Evolutionary conservation across 2,329 filamentous ascomycete species (phyloP), one percentile per base, ranked within the genome.

Genomic region (Aspergillus sp.): DNA sequence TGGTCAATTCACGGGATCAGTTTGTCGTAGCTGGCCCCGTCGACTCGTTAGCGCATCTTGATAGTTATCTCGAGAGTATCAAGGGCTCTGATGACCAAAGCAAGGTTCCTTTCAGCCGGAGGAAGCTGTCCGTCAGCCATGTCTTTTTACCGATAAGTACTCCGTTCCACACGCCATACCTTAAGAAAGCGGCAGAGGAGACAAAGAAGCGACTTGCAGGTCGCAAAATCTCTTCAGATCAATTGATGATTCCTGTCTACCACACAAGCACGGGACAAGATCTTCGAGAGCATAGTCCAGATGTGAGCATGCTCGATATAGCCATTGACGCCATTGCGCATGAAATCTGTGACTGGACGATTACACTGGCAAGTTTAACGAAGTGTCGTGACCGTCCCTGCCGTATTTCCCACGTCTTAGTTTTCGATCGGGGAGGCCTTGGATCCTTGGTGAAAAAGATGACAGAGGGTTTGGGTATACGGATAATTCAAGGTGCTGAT

Each of bases 81-180:
- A 49, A 36, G n/a, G 19, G 50, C n/a, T 19, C 49, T 24, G 50
- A 40, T 35, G 53, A 58, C 19, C 57, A 59, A 55, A 49, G 55
- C 20, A 53, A 64, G n/a, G 52, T 67, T 8, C 67, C 68, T 1
- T 71, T 67, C 47, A 64, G 60, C 16, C 60, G 64, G 20, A 63
- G 73, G 38, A 70, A 67, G 40, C 53, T 62, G 2, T 53, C 47
- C 20, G 50, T 69, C 30, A 55, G 53, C 4, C 52, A 61, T 51
- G 51, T 53, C 1, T 76, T 75, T 42, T 58, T 77, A 2, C 73
- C 73, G 0, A 72, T 76, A 44, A 70, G 65, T 22, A 66, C 69
- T 1, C 70, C 75, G 0, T 76, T 75, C 43, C 74, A 77, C 53
- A 73, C 66, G 14, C 53, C 56, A 4, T 67, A 73, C 44, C 64